Base-by-base conservation (phyloP, 2,329 filamentous ascomycete genomes). In the Leptographium flavum region DNA sequence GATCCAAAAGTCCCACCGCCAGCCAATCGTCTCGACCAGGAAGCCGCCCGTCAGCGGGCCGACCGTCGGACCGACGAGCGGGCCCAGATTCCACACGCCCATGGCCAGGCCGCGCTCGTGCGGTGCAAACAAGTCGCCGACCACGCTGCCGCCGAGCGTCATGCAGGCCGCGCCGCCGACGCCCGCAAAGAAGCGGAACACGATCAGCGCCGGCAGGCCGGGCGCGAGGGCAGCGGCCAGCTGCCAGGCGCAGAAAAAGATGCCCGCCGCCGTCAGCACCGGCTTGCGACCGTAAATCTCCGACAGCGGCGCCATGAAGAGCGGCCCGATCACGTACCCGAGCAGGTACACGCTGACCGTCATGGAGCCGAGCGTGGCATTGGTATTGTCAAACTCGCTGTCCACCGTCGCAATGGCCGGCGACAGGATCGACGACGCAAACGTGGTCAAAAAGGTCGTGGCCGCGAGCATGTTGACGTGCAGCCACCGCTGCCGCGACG, bases 261-360 rank as follows among this genome's bases (percentile, higher is more conserved):
- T 8, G 43, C 86, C 87, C 9, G 83, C 80, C 1, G 68, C 66
- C 25, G 87, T 68, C 54, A 94, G 90, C 33, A 94, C 83, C 0
- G 87, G 84, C 23, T 50, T 37, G n/a, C 51, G 52, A 19, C 52
- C 52, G 38, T 53, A 54, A 36, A 53, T 27, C 25, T 54, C 52
- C 1, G 51, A 53, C 31, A 53, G 39, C 5, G 45, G 45, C 9
- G 50, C 52, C 3, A 53, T 49, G 30, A 53, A 49, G 43, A 74
- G 58, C 0, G 78, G 77, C 0, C 77, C 78, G 19, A 71, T 64
- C 2, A 71, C 73, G 49, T 76, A 76, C 19, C 81, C 80, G 23
- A 81, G 59, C 2, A 81, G 59, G 55, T 77, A 81, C 47, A 81
- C 77, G 47, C 70, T 76, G 30, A 79, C 74, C 13, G 73, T 69